Evolutionary conservation across 805 yeast species (phyloP).

Genomic region (Sugiyamaella marilandica): DNA sequence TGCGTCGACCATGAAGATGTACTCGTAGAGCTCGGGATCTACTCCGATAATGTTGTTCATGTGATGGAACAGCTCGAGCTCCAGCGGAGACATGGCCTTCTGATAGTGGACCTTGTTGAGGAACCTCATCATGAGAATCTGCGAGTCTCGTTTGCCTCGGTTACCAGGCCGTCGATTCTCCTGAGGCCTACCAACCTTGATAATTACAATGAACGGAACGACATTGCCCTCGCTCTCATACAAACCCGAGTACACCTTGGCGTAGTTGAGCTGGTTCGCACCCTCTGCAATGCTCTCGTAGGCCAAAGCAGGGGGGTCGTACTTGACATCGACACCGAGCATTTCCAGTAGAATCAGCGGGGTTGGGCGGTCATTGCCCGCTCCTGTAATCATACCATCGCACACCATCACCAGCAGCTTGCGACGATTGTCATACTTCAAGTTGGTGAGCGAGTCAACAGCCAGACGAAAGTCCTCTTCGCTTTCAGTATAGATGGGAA

Average conservation of each 20-base stretch:
- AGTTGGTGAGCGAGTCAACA: constrained; percentile 51
- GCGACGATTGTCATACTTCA: constrained; percentile 53
- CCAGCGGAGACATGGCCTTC: constrained; percentile 56
- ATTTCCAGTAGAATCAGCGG: constrained; percentile 49
- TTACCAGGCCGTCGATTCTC: constrained; percentile 53
- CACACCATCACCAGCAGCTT: constrained; percentile 53
- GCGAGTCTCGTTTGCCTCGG: constrained; percentile 64
- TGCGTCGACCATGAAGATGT: constrained; percentile 57
- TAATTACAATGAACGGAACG: constrained; percentile 50
- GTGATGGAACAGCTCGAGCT: constrained; percentile 48
- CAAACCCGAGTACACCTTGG: constrained; percentile 58
- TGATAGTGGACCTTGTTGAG: constrained; percentile 55
- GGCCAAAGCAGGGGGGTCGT: constrained; percentile 48
- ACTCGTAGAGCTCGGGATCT: constrained; percentile 57
- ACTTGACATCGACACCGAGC: constrained; percentile 42
- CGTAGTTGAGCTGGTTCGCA: constrained; percentile 53
- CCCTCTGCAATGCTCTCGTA: constrained; percentile 61
- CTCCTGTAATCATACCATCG: constrained; percentile 57
- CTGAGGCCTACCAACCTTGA: constrained; percentile 53
- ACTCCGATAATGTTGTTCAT: constrained; percentile 56
- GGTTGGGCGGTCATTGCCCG: constrained; percentile 54
- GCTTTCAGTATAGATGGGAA: constrained; percentile 52
- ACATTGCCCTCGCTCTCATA: constrained; percentile 52
- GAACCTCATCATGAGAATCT: constrained; percentile 53
- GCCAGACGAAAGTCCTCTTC: constrained; percentile 52